Evolutionary conservation across 768 basidiomycete genomes (phyloP), one percentile per base, ranked within the genome.

Genomic region (Psilocybe cubensis): DNA sequence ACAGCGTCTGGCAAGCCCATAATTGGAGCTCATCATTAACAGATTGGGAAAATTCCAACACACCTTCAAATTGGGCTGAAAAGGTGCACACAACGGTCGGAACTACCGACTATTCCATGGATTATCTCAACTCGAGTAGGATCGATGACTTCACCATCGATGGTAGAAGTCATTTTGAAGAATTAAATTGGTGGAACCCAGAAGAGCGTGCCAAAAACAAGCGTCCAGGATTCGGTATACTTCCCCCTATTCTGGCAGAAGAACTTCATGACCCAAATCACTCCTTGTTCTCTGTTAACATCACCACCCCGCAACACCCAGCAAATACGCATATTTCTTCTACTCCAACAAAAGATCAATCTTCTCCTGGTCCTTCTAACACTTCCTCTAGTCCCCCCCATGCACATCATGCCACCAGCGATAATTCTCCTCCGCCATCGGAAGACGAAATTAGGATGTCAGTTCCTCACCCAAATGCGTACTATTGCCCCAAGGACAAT

Each of bases 401-500:
- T 44, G 47, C 51, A 3, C 53, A 43, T 3, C 56, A 58, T n/a
- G 4, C 63, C 18, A 28, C 63, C 0, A 55, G 58, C 4, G 58
- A 63, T 28, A 38, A 51, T 21, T 17, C 40, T 8, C 52, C 72
- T 45, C 62, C 71, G n/a, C 66, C 75, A 1, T 77, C 84, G n/a
- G 75, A 79, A 56, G 83, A 85, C 31, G 89, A 92, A 63, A 75
- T 87, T 5, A 81, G 79, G n/a, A 82, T 79, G 14, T 80, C 91
- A 27, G 78, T 91, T 27, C 92, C 92, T 11, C 91, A 94, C 67
- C 87, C 92, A 4, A 84, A 90, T 62, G 91, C 89, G 12, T 91
- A 91, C 68, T 94, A 89, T 67, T 94, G 91, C 66, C 83, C 85
- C 21, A 86, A 84, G 67, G 89, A 93, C 55, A 90, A 93, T 62